Conservation (phyloP, 257 asterid genomes). For the Pogostemon cablin region DNA sequence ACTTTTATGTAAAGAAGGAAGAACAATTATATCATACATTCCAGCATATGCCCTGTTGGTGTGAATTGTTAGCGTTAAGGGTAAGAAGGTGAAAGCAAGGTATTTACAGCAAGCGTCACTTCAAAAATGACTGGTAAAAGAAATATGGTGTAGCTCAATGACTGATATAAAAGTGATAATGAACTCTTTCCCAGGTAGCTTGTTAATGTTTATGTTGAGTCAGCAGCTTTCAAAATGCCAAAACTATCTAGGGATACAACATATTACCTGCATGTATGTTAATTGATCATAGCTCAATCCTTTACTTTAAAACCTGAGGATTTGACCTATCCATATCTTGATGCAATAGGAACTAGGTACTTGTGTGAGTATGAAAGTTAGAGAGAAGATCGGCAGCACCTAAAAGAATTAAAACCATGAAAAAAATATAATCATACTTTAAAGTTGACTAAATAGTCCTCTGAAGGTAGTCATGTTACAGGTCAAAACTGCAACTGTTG, state of each 20-base stretch:
- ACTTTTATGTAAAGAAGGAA: too few species aligned
- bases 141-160: too few species aligned
- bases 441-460: slow-evolving; percentile 81
- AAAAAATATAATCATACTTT: slow-evolving; percentile 55
- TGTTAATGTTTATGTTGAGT: too few species aligned
- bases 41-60: too few species aligned
- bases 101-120: too few species aligned
- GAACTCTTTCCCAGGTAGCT: too few species aligned
- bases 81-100: too few species aligned
- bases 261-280: slow-evolving; percentile 87
- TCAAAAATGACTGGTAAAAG: too few species aligned
- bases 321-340: slow-evolving; percentile 93
- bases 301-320: slow-evolving; percentile 63
- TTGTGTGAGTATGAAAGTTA: slow-evolving; percentile 46
- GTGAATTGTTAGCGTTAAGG: too few species aligned
- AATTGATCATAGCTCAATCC: slow-evolving; percentile 86
- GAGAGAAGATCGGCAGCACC: slow-evolving; percentile 36
- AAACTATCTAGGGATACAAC: slow-evolving; percentile 15
- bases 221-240: slow-evolving; percentile 10
- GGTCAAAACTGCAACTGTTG: slow-evolving; percentile 97
- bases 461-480: slow-evolving; percentile 95
- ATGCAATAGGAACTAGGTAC: slow-evolving; percentile 76
- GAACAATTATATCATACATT: too few species aligned
- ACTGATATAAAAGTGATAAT: too few species aligned
- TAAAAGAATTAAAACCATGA: slow-evolving; percentile 28